Evolutionary conservation across 805 yeast species (phyloP).

Genomic region (Candida coleopterorum): DNA sequence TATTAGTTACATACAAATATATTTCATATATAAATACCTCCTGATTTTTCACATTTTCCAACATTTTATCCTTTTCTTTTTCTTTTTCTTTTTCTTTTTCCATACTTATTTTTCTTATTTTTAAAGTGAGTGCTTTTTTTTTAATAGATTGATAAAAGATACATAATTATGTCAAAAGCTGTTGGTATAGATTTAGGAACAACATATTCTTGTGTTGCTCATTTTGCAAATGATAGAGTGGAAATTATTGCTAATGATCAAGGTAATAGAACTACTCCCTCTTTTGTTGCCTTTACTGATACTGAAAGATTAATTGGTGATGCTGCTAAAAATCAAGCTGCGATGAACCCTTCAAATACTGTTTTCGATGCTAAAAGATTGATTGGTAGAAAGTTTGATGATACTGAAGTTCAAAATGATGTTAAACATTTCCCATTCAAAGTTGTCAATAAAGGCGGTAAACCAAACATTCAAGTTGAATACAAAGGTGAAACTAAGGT

Average conservation of each 20-base stretch:
- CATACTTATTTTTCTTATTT: neutral
- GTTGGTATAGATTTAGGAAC: constrained; percentile 96
- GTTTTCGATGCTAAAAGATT: constrained; percentile 95
- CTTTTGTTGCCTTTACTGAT: constrained; percentile 94
- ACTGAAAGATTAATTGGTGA: constrained; percentile 94
- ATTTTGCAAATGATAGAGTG: constrained; percentile 65
- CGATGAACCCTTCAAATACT: constrained; percentile 91
- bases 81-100: constrained; percentile 1
- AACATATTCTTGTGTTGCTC: constrained; percentile 95
- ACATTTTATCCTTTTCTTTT: neutral
- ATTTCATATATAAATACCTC: too few relatives aligned
- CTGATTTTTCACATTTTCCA: neutral
- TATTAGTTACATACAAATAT: too few relatives aligned
- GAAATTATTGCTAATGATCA: constrained; percentile 96
- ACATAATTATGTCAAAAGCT: constrained; percentile 22
- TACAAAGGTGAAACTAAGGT: constrained; percentile 82
- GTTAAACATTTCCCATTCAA: constrained; percentile 87
- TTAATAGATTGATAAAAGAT: neutral
- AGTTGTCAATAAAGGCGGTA: constrained; percentile 71
- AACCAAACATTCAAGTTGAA: constrained; percentile 85
- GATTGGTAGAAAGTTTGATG: constrained; percentile 77
- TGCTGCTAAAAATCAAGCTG: constrained; percentile 98
- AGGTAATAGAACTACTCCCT: constrained; percentile 98
- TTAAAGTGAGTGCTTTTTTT: neutral
- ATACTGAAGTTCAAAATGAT: constrained; percentile 74